phyloP scores from a whole-genome alignment of 371 early-diverging fungal species.

The Mucor irregularis region DNA sequence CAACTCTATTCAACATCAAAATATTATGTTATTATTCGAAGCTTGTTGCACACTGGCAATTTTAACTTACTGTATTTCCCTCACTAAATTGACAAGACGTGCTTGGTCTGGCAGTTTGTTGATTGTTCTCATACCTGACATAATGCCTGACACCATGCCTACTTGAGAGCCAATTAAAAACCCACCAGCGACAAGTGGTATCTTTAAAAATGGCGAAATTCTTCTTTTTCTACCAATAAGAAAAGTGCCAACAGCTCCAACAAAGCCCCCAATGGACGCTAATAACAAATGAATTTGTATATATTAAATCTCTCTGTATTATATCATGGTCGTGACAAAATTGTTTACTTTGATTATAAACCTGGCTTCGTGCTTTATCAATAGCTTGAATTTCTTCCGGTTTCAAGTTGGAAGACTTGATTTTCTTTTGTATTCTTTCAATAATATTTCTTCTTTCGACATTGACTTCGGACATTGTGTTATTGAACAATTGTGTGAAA shows the following conservation, averaged over 20 bases:
- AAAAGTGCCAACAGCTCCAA: not conserved
- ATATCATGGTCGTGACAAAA: no score
- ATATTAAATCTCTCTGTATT: not conserved
- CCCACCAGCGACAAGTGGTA: conserved; percentile 1
- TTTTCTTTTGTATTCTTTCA: not conserved
- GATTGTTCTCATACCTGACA: conserved; percentile 1
- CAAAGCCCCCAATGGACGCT: not conserved
- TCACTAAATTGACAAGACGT: not conserved
- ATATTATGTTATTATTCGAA: no score
- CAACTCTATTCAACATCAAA: no score
- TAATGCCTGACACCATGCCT: conserved; percentile 2
- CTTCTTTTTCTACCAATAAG: conserved; percentile 1
- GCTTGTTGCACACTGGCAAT: no score
- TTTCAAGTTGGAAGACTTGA: not conserved
- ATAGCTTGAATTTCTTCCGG: not conserved
- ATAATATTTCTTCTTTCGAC: not conserved
- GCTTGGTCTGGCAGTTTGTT: conserved; percentile 1
- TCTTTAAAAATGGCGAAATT: conserved; percentile 1
- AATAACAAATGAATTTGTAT: not conserved
- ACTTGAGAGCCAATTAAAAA: conserved; percentile 1
- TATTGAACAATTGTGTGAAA: not conserved
- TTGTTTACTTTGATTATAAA: not conserved
- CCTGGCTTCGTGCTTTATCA: not conserved
- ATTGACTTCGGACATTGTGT: not conserved
- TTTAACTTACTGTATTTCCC: conserved; percentile 4